Evolutionary conservation across 2,329 filamentous ascomycete genomes (phyloP), one percentile per base, ranked within the genome.

Genomic region (Paracoccidioides brasiliensis): DNA sequence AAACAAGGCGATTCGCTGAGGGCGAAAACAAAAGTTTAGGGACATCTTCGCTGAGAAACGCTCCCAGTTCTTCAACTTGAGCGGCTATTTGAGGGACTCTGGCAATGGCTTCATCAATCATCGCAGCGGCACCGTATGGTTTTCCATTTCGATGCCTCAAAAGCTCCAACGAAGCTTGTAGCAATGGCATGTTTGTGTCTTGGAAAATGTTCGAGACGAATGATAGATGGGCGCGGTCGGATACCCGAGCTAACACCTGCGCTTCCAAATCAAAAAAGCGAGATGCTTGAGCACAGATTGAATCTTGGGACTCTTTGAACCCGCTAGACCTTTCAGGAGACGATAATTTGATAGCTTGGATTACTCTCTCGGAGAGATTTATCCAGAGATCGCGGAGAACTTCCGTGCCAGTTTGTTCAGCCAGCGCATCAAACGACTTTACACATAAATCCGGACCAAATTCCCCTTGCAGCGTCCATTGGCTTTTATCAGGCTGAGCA

Each of bases 251-350:
- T 33, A 74, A 61, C 30, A 76, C 57, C 22, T 71, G 68, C 48
- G 67, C 60, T 58, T 76, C 75, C 8, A 89, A 69, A 1, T 78
- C 71, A 58, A 86, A 84, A 72, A 88, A 88, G 0, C 86, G 82
- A 48, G 77, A 74, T 0, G 84, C 83, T 62, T 86, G 80, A 5
- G 82, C 76, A 8, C 81, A 80, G 32, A 95, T 77, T 43, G 76
- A 74, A 52, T 81, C 77, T 66, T 95, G 89, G 0, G 88, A 94
- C 44, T 77, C 76, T 32, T 80, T 77, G 61, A 87, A 87, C 15
- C 89, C 86, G 59, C 85, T 85, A 0, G 89, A 90, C 55, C 91
- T 83, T 65, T 91, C 89, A 0, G 90, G 89, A 4, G 88, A 78
- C 0, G 89, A 94, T 5, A 81, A 80, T 54, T 83, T 83, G 56